phyloP scores from a whole-genome alignment of 1,139 yeast genomes.

The Barnettozyma hawaiiensis region DNA sequence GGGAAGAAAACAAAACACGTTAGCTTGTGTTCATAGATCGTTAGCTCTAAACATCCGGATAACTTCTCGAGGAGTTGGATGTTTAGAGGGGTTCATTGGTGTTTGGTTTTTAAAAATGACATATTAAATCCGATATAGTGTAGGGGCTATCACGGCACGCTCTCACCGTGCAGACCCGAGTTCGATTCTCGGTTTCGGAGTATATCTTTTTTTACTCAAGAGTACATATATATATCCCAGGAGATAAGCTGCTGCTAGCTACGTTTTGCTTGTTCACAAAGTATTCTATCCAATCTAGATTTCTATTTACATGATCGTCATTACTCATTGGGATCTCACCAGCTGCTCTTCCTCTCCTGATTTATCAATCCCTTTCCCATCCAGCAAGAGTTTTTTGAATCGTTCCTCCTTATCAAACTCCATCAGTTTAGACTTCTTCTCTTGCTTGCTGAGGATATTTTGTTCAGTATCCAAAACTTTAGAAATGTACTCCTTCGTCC shows the following conservation, averaged over 20 bases:
- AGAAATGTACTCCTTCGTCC: conserved; percentile 9
- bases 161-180: conserved; percentile 41
- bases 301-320: conserved; percentile 5
- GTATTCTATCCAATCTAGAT: not conserved
- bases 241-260: too few relatives aligned
- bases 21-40: too few relatives aligned
- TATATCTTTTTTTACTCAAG: conserved; percentile 12
- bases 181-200: conserved; percentile 49
- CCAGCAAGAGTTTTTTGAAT: conserved; percentile 2
- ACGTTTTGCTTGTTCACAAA: too few relatives aligned
- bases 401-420: conserved; percentile 8
- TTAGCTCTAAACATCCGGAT: too few relatives aligned
- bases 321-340: not conserved
- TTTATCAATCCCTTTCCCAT: conserved; percentile 5
- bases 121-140: conserved; percentile 31
- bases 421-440: conserved; percentile 7
- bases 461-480: conserved; percentile 13
- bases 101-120: too few relatives aligned
- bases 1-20: too few relatives aligned
- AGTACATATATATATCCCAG: too few relatives aligned
- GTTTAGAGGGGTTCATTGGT: too few relatives aligned
- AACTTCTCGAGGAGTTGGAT: too few relatives aligned
- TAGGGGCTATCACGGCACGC: conserved; percentile 36
- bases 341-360: not conserved
- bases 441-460: conserved; percentile 13